Conservation (phyloP, 768 basidiomycete species). For the Boletus speciosus region DNA sequence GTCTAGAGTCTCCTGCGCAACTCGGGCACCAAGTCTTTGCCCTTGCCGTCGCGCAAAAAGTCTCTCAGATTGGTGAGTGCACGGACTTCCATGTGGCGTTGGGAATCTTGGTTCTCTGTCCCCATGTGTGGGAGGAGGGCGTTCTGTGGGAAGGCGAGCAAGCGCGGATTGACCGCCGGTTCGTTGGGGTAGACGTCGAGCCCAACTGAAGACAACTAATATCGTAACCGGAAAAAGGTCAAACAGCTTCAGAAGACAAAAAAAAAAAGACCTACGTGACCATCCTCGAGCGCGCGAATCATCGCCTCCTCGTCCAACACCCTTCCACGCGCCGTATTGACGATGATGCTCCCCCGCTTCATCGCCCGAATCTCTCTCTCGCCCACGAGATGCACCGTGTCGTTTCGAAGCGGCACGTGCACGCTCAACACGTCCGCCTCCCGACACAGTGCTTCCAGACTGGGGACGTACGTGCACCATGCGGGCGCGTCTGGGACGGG, state of each 20-base stretch:
- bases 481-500: conserved; percentile 55
- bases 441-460: conserved; percentile 57
- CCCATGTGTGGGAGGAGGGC: conserved; percentile 92
- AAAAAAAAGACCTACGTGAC: conserved; percentile 59
- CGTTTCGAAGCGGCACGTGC: conserved; percentile 73
- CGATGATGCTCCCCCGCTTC: conserved; percentile 73
- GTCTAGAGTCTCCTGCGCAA: conserved; percentile 20
- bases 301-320: conserved; percentile 83
- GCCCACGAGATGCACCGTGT: conserved; percentile 72
- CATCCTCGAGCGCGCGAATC: conserved; percentile 79
- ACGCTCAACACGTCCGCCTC: conserved; percentile 82
- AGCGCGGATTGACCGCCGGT: conserved; percentile 71
- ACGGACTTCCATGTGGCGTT: conserved; percentile 81
- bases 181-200: conserved; percentile 87
- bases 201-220: conserved; percentile 45
- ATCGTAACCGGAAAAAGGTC: background rate
- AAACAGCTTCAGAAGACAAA: no score
- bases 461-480: conserved; percentile 77
- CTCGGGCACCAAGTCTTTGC: conserved; percentile 68
- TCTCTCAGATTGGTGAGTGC: conserved; percentile 75
- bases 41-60: conserved; percentile 59
- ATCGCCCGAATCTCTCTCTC: conserved; percentile 73
- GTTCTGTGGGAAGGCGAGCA: conserved; percentile 79
- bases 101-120: conserved; percentile 78
- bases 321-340: conserved; percentile 94